A percentile compares a stretch with the other conserved stretches of the same genome.
Evolutionary conservation across 306 rosid genomes (phyloP).

Genomic region (Gynostemma pentaphyllum): DNA sequence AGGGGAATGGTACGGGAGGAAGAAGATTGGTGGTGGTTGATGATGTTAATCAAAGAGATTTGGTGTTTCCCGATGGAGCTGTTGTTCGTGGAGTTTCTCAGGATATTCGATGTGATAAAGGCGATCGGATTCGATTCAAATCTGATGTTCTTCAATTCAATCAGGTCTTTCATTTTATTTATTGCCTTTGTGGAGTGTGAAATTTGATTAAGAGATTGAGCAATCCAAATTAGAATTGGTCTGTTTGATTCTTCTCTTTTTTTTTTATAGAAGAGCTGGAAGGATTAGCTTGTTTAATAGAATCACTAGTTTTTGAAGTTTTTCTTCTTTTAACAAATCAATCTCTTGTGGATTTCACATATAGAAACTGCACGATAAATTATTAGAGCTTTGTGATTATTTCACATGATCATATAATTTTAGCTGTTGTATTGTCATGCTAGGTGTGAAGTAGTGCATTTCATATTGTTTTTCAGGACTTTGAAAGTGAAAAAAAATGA

Average conservation of each 20-base stretch:
- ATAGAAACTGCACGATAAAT: background rate
- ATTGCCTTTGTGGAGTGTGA: background rate
- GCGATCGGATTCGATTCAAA: slow-evolving; percentile 85
- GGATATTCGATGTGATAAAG: slow-evolving; percentile 78
- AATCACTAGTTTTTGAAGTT: background rate
- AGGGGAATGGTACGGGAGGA: slow-evolving; percentile 31
- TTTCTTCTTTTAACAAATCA: background rate
- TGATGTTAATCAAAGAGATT: slow-evolving; percentile 51
- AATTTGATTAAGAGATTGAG: background rate
- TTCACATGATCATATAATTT: no score
- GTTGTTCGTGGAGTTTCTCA: slow-evolving; percentile 59
- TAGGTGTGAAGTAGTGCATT: background rate
- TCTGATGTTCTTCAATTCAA: slow-evolving; percentile 86
- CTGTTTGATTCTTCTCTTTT: background rate
- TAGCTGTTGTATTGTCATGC: background rate
- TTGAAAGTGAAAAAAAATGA: background rate
- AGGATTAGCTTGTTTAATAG: background rate
- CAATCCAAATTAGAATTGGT: background rate
- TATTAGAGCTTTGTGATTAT: background rate
- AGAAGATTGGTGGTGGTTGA: slow-evolving; percentile 65
- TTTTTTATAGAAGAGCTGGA: background rate
- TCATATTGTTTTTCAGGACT: background rate
- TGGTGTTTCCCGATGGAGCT: slow-evolving; percentile 67
- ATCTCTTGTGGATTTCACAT: background rate
- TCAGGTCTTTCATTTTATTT: slow-evolving; percentile 33